A percentile compares a stretch with the other conserved stretches of the same genome.
phyloP scores from a whole-genome alignment of 129 eudicot genomes.

The Flaveria sonorensis region DNA sequence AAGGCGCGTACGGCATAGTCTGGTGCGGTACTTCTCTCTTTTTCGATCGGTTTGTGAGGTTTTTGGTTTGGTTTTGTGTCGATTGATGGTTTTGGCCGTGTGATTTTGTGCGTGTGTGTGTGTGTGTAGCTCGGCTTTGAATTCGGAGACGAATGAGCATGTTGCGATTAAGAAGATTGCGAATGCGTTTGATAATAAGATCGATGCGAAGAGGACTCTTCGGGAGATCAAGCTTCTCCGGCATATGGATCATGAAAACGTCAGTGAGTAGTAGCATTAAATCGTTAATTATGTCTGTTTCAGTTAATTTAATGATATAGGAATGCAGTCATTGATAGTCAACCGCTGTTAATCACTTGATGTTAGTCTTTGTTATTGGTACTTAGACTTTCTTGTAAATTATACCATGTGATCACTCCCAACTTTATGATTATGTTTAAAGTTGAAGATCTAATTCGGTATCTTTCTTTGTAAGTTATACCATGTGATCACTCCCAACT shows the following conservation, averaged over 20 bases:
- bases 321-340: constrained; percentile 9
- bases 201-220: constrained; percentile 89
- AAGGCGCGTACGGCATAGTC: constrained; percentile 93
- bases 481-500: neutral
- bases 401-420: neutral
- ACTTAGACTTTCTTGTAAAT: neutral
- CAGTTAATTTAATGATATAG: neutral
- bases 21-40: constrained; percentile 43
- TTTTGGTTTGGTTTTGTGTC: neutral
- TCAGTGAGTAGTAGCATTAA: constrained; percentile 47
- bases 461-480: neutral
- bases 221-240: constrained; percentile 85
- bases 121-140: constrained; percentile 66
- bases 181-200: constrained; percentile 71
- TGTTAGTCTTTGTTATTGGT: neutral
- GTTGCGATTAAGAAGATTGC: constrained; percentile 94
- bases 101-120: neutral
- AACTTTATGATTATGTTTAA: constrained; percentile 14
- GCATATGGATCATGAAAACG: constrained; percentile 95
- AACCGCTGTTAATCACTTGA: constrained; percentile 1
- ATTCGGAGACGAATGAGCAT: constrained; percentile 84
- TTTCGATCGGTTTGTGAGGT: neutral
- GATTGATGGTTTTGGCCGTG: neutral
- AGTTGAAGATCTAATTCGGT: neutral
- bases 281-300: neutral